Percentiles rank a stretch among this genome's conserved stretches.
Evolutionary conservation across 345 rosid species (phyloP).

Genomic region (Salix dunnii): DNA sequence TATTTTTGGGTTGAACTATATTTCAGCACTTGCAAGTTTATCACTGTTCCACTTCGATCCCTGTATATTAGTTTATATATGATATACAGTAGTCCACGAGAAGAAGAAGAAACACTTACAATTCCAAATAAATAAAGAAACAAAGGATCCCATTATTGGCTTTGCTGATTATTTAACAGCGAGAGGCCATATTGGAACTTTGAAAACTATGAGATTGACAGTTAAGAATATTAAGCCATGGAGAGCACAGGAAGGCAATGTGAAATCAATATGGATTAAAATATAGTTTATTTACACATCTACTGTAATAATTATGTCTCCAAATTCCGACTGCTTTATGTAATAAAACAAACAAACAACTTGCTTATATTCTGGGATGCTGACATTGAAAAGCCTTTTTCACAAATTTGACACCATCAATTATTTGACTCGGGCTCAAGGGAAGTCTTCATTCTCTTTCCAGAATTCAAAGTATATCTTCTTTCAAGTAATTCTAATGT

Average conservation of each 20-base stretch:
- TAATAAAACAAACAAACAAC: not conserved
- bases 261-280: not conserved
- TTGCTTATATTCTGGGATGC: constrained; percentile 9
- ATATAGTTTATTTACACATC: not conserved
- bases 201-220: not conserved
- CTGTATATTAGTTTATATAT: not conserved
- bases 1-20: not conserved
- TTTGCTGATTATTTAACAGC: not conserved
- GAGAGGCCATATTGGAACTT: not conserved
- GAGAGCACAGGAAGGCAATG: not conserved
- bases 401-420: not conserved
- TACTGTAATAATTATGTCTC: constrained; percentile 6
- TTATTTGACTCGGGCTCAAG: not conserved
- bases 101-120: not conserved
- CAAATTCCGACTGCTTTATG: constrained; percentile 2
- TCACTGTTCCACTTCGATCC: not conserved
- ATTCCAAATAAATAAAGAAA: too few species aligned
- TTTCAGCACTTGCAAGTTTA: not conserved
- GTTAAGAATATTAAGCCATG: not conserved
- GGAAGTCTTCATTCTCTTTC: not conserved
- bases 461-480: not conserved
- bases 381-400: constrained; percentile 4
- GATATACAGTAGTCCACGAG: not conserved
- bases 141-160: not conserved
- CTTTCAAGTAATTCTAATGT: too few species aligned